Percentiles rank a stretch among this genome's conserved stretches.
These are phyloP conservation scores for Aquilaria agallochum DNA, from an alignment of 441 rosid species.

Conservation along the genomic window DNA sequence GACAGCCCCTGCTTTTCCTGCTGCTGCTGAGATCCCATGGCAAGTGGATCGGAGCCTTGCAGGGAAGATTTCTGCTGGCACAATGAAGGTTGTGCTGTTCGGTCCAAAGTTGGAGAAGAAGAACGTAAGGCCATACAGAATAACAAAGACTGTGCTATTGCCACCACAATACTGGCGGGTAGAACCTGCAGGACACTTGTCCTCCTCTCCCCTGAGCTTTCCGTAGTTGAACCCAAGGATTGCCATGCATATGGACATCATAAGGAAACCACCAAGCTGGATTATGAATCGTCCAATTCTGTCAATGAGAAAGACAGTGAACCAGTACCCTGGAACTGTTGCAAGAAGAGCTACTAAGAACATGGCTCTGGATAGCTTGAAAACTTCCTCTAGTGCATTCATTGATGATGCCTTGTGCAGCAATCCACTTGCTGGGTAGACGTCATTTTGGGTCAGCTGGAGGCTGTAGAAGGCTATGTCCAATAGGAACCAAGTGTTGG, in stretches of 20 bases:
- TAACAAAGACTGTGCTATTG: conserved; percentile 20
- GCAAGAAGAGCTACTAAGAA: conserved; percentile 36
- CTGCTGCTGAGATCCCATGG: conserved; percentile 66
- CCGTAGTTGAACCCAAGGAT: conserved; percentile 28
- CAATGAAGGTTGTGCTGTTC: conserved; percentile 59
- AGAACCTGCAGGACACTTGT: not conserved
- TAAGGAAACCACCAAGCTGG: conserved; percentile 45
- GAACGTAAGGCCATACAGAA: conserved; percentile 44
- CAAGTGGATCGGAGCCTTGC: conserved; percentile 64
- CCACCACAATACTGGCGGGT: conserved; percentile 26
- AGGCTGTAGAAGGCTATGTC: conserved; percentile 47
- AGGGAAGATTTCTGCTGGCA: conserved; percentile 71
- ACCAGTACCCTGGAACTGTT: conserved; percentile 52
- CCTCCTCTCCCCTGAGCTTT: conserved; percentile 21
- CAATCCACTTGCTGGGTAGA: conserved; percentile 35
- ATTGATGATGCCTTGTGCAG: conserved; percentile 25
- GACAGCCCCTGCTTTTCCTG: conserved; percentile 72
- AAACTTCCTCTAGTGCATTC: conserved; percentile 48
- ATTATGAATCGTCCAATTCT: conserved; percentile 39
- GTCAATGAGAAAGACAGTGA: conserved; percentile 44
- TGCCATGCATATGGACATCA: conserved; percentile 49
- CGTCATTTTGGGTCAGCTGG: conserved; percentile 39
- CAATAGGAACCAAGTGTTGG: conserved; percentile 44
- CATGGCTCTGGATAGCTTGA: conserved; percentile 31
- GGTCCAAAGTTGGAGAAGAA: conserved; percentile 79